Evolutionary conservation across 2,329 filamentous ascomycete genomes (phyloP).

Genomic region (Cordyceps militaris): DNA sequence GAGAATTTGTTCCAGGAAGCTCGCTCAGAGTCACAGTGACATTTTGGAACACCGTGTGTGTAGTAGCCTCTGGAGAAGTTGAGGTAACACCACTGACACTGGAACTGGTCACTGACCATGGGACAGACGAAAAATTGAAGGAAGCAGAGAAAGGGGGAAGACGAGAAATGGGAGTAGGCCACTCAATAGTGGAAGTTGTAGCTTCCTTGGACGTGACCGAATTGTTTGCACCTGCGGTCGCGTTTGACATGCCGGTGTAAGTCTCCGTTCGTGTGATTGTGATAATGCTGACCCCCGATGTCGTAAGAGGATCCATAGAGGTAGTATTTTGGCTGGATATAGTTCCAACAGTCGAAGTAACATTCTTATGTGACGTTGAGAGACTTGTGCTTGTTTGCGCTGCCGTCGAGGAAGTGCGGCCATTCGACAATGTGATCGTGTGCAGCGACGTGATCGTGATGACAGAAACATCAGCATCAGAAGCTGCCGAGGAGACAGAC

Average conservation of each 20-base stretch:
- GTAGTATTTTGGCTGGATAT: neutral
- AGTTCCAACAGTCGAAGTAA: neutral
- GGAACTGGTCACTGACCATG: neutral
- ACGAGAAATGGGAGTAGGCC: neutral
- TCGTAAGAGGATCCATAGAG: neutral
- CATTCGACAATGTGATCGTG: neutral
- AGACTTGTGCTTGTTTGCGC: neutral
- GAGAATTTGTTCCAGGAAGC: neutral
- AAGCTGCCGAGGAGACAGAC: neutral
- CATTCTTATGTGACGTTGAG: neutral
- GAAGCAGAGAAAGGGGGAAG: neutral
- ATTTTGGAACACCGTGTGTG: conserved; percentile 4
- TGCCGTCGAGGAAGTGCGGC: neutral
- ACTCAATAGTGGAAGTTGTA: neutral
- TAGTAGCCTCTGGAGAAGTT: neutral
- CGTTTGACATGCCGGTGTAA: neutral
- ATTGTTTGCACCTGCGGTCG: neutral
- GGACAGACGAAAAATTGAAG: neutral
- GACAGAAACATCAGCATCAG: neutral
- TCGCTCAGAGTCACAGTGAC: neutral
- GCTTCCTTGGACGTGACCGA: neutral
- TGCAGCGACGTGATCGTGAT: conserved; percentile 6
- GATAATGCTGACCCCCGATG: neutral
- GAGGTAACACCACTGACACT: neutral
- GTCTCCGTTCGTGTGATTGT: conserved; percentile 6